phyloP scores from a whole-genome alignment of 345 rosid genomes.

The Moricandia moricandioides region DNA sequence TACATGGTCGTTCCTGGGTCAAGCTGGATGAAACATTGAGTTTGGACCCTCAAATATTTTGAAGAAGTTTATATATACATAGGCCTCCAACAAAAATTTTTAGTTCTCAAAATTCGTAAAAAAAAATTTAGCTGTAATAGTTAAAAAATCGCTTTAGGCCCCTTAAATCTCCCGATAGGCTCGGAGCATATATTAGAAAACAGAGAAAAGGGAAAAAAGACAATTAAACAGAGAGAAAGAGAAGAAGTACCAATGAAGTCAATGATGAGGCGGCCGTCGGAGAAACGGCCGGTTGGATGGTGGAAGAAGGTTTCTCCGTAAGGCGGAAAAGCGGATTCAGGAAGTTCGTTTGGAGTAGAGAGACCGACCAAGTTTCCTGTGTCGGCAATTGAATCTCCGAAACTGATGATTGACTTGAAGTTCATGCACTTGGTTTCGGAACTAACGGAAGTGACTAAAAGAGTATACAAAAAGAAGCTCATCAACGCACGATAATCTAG shows the following conservation, averaged over 20 bases:
- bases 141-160: too few species aligned
- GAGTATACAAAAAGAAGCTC: not conserved
- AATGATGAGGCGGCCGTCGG: slow-evolving; percentile 50
- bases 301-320: slow-evolving; percentile 50
- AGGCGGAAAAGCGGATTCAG: slow-evolving; percentile 34
- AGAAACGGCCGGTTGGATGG: slow-evolving; percentile 47
- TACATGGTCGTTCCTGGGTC: too few species aligned
- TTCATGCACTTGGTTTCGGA: not conserved
- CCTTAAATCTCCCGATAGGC: too few species aligned
- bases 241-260: slow-evolving; percentile 48
- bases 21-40: too few species aligned
- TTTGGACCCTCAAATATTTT: too few species aligned
- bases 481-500: not conserved
- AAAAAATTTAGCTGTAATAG: too few species aligned
- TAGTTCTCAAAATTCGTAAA: too few species aligned
- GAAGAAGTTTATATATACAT: too few species aligned
- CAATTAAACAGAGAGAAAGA: not conserved
- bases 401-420: slow-evolving; percentile 44
- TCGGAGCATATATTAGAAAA: too few species aligned
- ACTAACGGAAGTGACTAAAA: not conserved
- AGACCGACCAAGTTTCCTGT: slow-evolving; percentile 45
- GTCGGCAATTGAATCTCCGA: slow-evolving; percentile 58
- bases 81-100: too few species aligned
- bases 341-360: slow-evolving; percentile 1
- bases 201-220: not conserved